Conservation (phyloP, 305 asterid genomes). For the Solanum chacoense region DNA sequence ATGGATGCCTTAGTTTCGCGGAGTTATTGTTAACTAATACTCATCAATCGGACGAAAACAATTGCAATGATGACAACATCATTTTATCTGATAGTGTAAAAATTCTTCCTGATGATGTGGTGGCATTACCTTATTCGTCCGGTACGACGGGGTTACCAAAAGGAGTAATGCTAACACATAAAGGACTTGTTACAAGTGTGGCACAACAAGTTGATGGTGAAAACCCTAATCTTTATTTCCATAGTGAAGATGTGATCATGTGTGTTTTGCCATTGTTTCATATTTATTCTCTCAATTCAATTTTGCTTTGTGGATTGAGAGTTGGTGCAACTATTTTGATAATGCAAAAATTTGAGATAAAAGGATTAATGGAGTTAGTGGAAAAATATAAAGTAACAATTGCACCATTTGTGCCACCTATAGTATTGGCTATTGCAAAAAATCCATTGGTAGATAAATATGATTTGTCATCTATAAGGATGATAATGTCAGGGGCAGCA, state of each 20-base stretch:
- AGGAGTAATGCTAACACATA: slow-evolving; percentile 66
- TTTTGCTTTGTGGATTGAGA: slow-evolving; percentile 37
- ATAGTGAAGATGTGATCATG: slow-evolving; percentile 27
- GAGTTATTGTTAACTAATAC: slow-evolving; percentile 10
- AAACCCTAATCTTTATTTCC: slow-evolving; percentile 33
- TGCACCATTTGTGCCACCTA: slow-evolving; percentile 62
- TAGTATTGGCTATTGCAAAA: slow-evolving; percentile 45
- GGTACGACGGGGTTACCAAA: slow-evolving; percentile 77
- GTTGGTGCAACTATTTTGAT: slow-evolving; percentile 48
- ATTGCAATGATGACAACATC: neutral
- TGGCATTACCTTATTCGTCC: slow-evolving; percentile 57
- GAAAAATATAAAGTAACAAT: slow-evolving; percentile 44
- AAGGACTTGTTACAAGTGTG: slow-evolving; percentile 39
- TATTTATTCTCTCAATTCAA: slow-evolving; percentile 32
- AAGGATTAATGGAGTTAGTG: slow-evolving; percentile 29
- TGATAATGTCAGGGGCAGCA: slow-evolving; percentile 61
- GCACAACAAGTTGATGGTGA: slow-evolving; percentile 64
- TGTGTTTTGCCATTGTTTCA: slow-evolving; percentile 65
- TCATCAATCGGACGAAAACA: slow-evolving; percentile 20
- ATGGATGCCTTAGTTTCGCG: slow-evolving; percentile 21
- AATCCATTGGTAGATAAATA: slow-evolving; percentile 13
- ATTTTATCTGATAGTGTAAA: slow-evolving; percentile 17
- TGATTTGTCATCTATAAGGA: slow-evolving; percentile 23
- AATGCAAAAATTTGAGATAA: slow-evolving; percentile 48
- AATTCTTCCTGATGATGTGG: slow-evolving; percentile 31